Conservation (phyloP, 495 filamentous ascomycete genomes). For the Evansstolkia leycettana region DNA sequence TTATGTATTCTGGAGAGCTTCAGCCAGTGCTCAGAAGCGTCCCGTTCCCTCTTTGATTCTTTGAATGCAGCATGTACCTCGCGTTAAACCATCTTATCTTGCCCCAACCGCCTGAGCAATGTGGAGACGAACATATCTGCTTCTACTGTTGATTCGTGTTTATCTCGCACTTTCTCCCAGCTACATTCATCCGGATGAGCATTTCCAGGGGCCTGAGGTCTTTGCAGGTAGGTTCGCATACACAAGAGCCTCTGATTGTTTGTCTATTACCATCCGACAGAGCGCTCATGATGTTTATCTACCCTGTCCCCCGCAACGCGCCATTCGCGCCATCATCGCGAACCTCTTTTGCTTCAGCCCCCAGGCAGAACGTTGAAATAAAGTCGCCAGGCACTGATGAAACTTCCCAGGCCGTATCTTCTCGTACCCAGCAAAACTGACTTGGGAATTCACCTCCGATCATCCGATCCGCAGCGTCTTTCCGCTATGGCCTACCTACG, state of each 20-base stretch:
- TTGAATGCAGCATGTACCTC: constrained; percentile 1
- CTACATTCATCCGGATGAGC: constrained; percentile 96
- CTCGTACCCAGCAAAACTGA: constrained; percentile 68
- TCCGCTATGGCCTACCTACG: constrained; percentile 90
- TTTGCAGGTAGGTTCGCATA: constrained; percentile 65
- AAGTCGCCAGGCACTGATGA: constrained; percentile 2
- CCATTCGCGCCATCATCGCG: too few species aligned
- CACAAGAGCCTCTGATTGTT: neutral
- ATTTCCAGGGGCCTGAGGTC: constrained; percentile 96
- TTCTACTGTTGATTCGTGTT: constrained; percentile 73
- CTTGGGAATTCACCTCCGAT: constrained; percentile 89
- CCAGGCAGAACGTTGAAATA: neutral
- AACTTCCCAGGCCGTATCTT: constrained; percentile 64
- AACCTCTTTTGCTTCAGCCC: neutral
- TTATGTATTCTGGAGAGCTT: neutral
- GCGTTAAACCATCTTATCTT: neutral
- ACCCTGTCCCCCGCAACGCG: neutral
- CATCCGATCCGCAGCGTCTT: constrained; percentile 88
- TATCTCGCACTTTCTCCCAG: constrained; percentile 91
- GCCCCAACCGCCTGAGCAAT: constrained; percentile 38
- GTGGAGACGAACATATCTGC: constrained; percentile 85
- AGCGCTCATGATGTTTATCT: too few species aligned
- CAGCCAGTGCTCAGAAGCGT: neutral
- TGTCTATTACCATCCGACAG: neutral
- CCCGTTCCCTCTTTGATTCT: constrained; percentile 1